Base-by-base conservation (phyloP, 2,329 filamentous ascomycete species). In the Arthroderma sp. region DNA sequence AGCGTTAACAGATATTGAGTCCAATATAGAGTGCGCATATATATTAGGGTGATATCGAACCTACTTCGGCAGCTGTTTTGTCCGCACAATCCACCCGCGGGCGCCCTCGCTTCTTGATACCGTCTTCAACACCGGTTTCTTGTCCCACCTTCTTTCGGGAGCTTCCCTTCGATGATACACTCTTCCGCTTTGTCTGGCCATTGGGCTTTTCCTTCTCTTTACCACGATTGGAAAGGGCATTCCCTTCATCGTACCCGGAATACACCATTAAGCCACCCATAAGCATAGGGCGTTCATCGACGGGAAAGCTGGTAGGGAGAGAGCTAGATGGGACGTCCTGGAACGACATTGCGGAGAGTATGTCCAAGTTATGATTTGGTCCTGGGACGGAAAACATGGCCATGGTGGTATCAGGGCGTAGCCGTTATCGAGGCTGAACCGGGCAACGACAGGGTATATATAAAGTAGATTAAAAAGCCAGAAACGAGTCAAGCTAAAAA, bases 41-140 rank as follows among this genome's bases (percentile, higher is more conserved):
- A 5, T n/a, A 2, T 38, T n/a, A n/a, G n/a, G n/a, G n/a, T n/a
- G 35, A 33, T 51, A 33, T 31, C 44, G 41, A 11, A 83, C 85
- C 80, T 73, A 89, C 87, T 74, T 91, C 88, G 56, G 81, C 83
- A 60, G 86, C 83, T 23, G 85, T 90, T 70, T 88, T 83, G 70
- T 91, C 87, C 60, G 83, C 82, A n/a, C 82, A 81, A 63, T 91
- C 84, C 15, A 93, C 77, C 54, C 87, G 77, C 4, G 88, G 88
- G 57, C 88, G 79, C 6, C 88, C 88, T 66, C 88, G 78, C 17
- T 82, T 76, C 64, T 85, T 82, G 17, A 57, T 56, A 6, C 28
- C 54, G 19, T 21, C 17, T 25, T 7, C 25, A n/a, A 21, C 31
- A 13, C 17, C 31, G 11, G 51, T 11, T 11, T 37, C 51, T 7